Evolutionary conservation across 805 yeast genomes (phyloP).

Genomic region (Starmerella ratchasimensis): DNA sequence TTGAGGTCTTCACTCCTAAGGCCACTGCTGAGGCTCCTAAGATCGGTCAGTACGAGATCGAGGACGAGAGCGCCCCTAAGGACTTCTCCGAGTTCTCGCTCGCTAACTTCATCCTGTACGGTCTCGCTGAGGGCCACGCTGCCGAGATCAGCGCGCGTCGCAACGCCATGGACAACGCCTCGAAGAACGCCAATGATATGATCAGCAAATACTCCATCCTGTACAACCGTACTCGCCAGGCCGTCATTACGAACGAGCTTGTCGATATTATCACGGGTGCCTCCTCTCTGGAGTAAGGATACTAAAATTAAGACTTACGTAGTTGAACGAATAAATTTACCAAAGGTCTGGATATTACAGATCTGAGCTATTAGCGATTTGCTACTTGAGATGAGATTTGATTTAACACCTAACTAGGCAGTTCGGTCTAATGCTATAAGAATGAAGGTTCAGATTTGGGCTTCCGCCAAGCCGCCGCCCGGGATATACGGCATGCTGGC

Average conservation of each 20-base stretch:
- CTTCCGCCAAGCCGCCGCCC: too few species aligned
- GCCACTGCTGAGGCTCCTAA: conserved; percentile 77
- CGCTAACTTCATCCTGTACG: conserved; percentile 79
- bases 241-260: conserved; percentile 97
- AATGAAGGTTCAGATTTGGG: not conserved
- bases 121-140: conserved; percentile 96
- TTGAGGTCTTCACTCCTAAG: conserved; percentile 52
- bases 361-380: not conserved
- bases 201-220: conserved; percentile 88
- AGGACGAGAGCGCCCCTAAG: conserved; percentile 31
- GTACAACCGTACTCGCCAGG: conserved; percentile 99
- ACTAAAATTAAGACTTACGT: not conserved
- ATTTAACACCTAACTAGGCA: not conserved
- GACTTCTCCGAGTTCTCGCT: conserved; percentile 69
- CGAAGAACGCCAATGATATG: conserved; percentile 99
- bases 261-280: conserved; percentile 99
- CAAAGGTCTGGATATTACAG: not conserved
- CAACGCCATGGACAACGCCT: conserved; percentile 99
- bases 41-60: conserved; percentile 63
- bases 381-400: not conserved
- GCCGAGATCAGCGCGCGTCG: conserved; percentile 97
- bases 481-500: too few species aligned
- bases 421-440: not conserved
- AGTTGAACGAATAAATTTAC: not conserved
- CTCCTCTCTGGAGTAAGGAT: conserved; percentile 73